Base-by-base conservation (phyloP, 2,329 filamentous ascomycete genomes). In the Ophiostoma ulmi region DNA sequence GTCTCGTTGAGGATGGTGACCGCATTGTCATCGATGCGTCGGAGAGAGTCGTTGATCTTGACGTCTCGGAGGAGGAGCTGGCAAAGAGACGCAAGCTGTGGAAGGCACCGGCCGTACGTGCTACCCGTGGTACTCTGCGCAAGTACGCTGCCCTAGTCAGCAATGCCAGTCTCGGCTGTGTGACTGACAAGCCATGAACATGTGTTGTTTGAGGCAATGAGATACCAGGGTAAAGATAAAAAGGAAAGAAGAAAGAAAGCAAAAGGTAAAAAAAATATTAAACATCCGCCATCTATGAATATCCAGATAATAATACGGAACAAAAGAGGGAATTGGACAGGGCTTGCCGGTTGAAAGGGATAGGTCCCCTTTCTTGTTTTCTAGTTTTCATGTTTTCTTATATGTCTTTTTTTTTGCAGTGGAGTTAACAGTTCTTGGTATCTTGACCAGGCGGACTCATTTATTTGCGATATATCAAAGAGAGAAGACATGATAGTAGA, bases 21-120 rank as follows among this genome's bases (percentile, higher is more conserved):
- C 84, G 84, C 71, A 90, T 97, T 75, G 87, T 89, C 67, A 96
- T 97, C 72, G 92, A 97, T 76, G 91, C 93, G 0, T 90, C 94
- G 79, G 87, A 88, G 77, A 87, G 87, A 64, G 84, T 86, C 84
- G 85, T 88, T 68, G 79, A 93, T 86, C 82, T 92, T 4, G 82
- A 90, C 55, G 85, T 94, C 8, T 82, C 86, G 17, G 85, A 91
- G 31, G 85, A 85, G 70, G 91, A 92, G 79, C 81, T 92, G 76
- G 83, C 80, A 13, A 80, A 80, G 76, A 83, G 90, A 71, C 81
- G 83, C 74, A 81, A 83, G 75, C 82, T 82, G 70, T 92, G 90
- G 90, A 85, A 84, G 77, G 83, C 85, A 38, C 90, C 90, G 2
- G 78, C 84, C 72, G 80, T 85, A 71, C 85, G 83, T 73, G 87